Percentiles rank a stretch among this genome's conserved stretches.
phyloP scores from a whole-genome alignment of 2,329 filamentous ascomycete genomes.

The Dothidotthia symphoricarpi region DNA sequence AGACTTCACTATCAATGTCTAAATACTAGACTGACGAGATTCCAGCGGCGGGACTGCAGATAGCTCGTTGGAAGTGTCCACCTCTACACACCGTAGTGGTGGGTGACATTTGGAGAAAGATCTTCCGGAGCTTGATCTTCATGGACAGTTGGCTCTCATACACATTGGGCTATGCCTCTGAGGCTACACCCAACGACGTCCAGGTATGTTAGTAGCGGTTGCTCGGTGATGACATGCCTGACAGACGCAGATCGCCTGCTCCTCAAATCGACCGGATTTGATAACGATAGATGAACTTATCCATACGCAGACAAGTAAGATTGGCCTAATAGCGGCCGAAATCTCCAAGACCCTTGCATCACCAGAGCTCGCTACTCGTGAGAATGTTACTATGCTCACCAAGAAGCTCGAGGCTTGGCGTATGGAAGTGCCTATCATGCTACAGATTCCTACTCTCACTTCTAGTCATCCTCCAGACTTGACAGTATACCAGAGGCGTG shows the following conservation, averaged over 20 bases:
- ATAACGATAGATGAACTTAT: slow-evolving; percentile 34
- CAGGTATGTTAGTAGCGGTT: slow-evolving; percentile 19
- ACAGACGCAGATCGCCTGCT: slow-evolving; percentile 26
- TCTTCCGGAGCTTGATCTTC: slow-evolving; percentile 40
- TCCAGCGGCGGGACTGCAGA: slow-evolving; percentile 38
- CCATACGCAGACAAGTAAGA: slow-evolving; percentile 35
- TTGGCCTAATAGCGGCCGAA: slow-evolving; percentile 39
- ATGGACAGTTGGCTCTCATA: slow-evolving; percentile 43
- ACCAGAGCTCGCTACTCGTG: slow-evolving; percentile 30
- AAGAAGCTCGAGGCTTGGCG: slow-evolving; percentile 38
- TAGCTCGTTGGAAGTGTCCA: slow-evolving; percentile 36
- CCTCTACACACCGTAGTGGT: slow-evolving; percentile 2
- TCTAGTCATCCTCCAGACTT: slow-evolving; percentile 24
- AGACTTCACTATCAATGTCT: no score
- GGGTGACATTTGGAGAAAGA: slow-evolving; percentile 24
- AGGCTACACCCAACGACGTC: slow-evolving; percentile 30
- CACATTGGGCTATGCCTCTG: slow-evolving; percentile 38
- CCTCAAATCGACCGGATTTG: slow-evolving; percentile 8
- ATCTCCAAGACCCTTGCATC: slow-evolving; percentile 35
- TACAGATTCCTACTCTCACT: slow-evolving; percentile 34
- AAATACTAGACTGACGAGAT: slow-evolving; percentile 1
- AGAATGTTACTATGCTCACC: slow-evolving; percentile 30
- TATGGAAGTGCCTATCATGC: slow-evolving; percentile 27
- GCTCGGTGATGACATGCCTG: slow-evolving; percentile 6
- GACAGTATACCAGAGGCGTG: slow-evolving; percentile 32